Percentiles rank a stretch among this genome's conserved stretches.
These are phyloP conservation scores for Collybia sp. DNA, from an alignment of 768 basidiomycete species.

Conservation along the genomic window DNA sequence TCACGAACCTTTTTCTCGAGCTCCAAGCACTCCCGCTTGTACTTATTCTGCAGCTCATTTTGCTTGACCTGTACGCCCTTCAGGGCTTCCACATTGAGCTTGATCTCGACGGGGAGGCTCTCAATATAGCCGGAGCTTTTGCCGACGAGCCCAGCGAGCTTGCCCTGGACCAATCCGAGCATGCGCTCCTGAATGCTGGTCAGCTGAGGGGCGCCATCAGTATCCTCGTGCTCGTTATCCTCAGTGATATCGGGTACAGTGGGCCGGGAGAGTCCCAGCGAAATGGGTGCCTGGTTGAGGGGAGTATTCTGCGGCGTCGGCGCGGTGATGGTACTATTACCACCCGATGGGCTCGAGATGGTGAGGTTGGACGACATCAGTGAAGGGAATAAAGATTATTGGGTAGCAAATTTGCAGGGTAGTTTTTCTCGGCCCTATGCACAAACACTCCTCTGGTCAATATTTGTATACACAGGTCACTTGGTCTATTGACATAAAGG, in stretches of 20 bases:
- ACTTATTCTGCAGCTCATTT: slow-evolving; percentile 85
- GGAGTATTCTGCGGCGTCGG: slow-evolving; percentile 96
- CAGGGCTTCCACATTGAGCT: slow-evolving; percentile 83
- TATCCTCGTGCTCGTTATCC: slow-evolving; percentile 64
- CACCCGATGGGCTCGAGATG: slow-evolving; percentile 34
- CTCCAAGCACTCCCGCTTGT: slow-evolving; percentile 93
- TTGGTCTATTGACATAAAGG: too few relatives aligned
- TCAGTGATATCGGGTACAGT: slow-evolving; percentile 86
- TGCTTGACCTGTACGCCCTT: slow-evolving; percentile 94
- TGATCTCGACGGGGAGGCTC: slow-evolving; percentile 73
- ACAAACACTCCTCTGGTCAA: too few relatives aligned
- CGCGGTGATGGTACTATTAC: slow-evolving; percentile 56
- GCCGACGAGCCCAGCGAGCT: slow-evolving; percentile 81
- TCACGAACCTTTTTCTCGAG: slow-evolving; percentile 86
- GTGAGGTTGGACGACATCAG: slow-evolving; percentile 67
- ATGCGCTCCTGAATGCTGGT: slow-evolving; percentile 55
- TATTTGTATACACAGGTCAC: too few relatives aligned
- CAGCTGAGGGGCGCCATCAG: slow-evolving; percentile 37
- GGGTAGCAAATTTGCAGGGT: too few relatives aligned
- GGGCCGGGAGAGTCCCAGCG: slow-evolving; percentile 75
- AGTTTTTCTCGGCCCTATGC: too few relatives aligned
- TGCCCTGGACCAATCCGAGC: slow-evolving; percentile 84
- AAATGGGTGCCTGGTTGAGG: slow-evolving; percentile 75
- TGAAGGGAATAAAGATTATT: background rate
- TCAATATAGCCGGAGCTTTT: slow-evolving; percentile 96